These are phyloP conservation scores for Globisporangium mamillatum DNA, from an alignment of 352 stramenopile genomes.

Conservation along the genomic window DNA sequence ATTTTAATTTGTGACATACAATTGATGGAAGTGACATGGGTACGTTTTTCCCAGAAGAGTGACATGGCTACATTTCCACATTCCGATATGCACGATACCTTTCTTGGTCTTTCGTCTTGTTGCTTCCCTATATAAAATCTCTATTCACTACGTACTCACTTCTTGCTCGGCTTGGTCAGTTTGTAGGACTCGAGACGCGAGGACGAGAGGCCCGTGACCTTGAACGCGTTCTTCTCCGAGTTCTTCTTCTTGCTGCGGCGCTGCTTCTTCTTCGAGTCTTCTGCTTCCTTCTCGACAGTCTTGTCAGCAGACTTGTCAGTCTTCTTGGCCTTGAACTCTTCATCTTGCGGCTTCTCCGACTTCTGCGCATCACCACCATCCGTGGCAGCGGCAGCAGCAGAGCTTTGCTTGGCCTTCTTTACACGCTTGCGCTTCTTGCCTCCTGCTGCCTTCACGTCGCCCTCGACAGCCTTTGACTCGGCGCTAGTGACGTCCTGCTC, in stretches of 20 bases:
- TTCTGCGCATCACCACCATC: neutral
- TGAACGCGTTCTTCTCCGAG: slow-evolving; percentile 39
- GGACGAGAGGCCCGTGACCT: slow-evolving; percentile 54
- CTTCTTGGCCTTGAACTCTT: neutral
- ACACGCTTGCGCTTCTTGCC: slow-evolving; percentile 71
- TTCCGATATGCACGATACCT: too few relatives aligned
- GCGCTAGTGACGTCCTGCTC: neutral
- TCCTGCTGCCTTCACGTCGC: slow-evolving; percentile 13
- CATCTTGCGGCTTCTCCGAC: neutral
- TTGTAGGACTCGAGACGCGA: slow-evolving; percentile 86
- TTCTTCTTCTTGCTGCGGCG: slow-evolving; percentile 59
- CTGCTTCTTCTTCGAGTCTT: slow-evolving; percentile 46
- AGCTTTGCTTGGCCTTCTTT: slow-evolving; percentile 53
- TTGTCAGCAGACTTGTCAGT: neutral
- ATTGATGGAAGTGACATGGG: neutral
- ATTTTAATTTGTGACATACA: neutral
- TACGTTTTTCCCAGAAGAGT: neutral
- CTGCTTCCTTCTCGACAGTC: neutral
- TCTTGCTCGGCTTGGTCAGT: slow-evolving; percentile 60
- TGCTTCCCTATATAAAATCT: neutral
- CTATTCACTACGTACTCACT: slow-evolving; percentile 25
- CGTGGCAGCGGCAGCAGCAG: neutral
- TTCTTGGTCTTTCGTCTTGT: too few relatives aligned
- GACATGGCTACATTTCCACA: neutral
- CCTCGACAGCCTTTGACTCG: slow-evolving; percentile 21